Evolutionary conservation across 1,139 yeast species (phyloP).

Genomic region (Yamadazyma sp.): DNA sequence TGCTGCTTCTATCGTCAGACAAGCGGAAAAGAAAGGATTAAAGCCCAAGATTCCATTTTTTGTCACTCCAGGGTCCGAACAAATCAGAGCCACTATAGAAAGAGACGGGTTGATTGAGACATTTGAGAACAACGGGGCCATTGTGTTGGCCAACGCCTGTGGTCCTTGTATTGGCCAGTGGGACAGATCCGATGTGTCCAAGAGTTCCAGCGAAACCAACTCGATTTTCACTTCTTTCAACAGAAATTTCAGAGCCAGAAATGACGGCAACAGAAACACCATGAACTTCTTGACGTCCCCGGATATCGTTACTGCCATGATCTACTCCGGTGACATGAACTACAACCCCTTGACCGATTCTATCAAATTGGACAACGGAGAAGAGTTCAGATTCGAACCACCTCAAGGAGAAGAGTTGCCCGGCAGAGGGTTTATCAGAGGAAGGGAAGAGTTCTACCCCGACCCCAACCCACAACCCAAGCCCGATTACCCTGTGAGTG

Average conservation of each 20-base stretch:
- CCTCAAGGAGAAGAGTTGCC: constrained; percentile 90
- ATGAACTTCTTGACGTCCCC: constrained; percentile 97
- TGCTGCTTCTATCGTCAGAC: constrained; percentile 81
- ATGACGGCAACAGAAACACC: constrained; percentile 95
- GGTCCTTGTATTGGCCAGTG: constrained; percentile 99
- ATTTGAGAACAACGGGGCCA: constrained; percentile 83
- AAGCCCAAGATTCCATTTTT: constrained; percentile 91
- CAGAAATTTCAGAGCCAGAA: constrained; percentile 95
- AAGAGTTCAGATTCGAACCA: constrained; percentile 68
- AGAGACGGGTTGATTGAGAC: constrained; percentile 85
- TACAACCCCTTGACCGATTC: constrained; percentile 87
- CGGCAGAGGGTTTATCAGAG: constrained; percentile 71
- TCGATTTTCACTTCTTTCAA: constrained; percentile 94
- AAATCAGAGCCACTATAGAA: constrained; percentile 94
- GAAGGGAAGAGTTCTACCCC: constrained; percentile 84
- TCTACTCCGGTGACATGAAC: constrained; percentile 84
- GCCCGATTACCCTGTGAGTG: constrained; percentile 66
- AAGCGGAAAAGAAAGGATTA: constrained; percentile 82
- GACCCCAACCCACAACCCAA: constrained; percentile 73
- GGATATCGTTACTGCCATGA: constrained; percentile 95
- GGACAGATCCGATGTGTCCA: constrained; percentile 75
- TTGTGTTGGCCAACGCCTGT: constrained; percentile 94
- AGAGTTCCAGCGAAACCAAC: constrained; percentile 64
- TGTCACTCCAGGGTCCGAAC: constrained; percentile 99
- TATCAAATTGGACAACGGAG: constrained; percentile 64